Base-by-base conservation (phyloP, 2,329 filamentous ascomycete genomes). In the Pseudocercospora fuligena region DNA sequence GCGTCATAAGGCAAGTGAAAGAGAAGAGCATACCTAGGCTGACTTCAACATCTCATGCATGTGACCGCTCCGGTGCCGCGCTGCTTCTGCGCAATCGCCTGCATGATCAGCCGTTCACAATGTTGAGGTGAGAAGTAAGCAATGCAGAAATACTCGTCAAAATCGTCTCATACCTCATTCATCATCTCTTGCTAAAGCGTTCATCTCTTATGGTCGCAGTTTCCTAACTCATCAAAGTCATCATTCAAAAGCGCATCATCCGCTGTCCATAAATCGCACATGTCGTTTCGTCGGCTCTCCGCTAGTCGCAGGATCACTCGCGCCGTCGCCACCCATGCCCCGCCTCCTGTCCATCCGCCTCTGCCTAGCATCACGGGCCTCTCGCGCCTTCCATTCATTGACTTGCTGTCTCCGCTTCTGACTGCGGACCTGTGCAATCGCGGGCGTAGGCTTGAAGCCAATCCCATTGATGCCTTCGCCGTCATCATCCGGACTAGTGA, bases 401-500 rank as follows among this genome's bases (percentile, higher is more conserved):
- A 90, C 78, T 74, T 89, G 88, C 75, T 85, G 84, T 74, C 84
- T 83, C 64, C 88, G 81, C 72, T 81, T 84, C 74, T 87, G 84
- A 49, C 83, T 82, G 57, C 87, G 79, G 16, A 83, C 83, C 78
- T 85, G 85, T 1, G 86, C 87, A 31, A 87, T 83, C 47, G 86
- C 85, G 16, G 87, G 82, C 1, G 87, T 89, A 3, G 88, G 87
- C 66, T 83, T 83, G 76, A 89, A 90, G 0, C 88, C 88, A 64
- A 90, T 83, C 1, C 88, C 88, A 71, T 90, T 89, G 69, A 89
- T 84, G 5, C 88, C 88, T 63, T 86, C 86, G 2, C 87, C 87
- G 74, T 90, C 88, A 72, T 89, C 87, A 46, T 83, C 84, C 62
- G 88, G 85, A 2, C 83, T 82, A 60, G 85, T 81, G 21, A 79